These are phyloP conservation scores for Lipomyces yarrowii DNA, from an alignment of 1,139 yeast species.

Conservation along the genomic window DNA sequence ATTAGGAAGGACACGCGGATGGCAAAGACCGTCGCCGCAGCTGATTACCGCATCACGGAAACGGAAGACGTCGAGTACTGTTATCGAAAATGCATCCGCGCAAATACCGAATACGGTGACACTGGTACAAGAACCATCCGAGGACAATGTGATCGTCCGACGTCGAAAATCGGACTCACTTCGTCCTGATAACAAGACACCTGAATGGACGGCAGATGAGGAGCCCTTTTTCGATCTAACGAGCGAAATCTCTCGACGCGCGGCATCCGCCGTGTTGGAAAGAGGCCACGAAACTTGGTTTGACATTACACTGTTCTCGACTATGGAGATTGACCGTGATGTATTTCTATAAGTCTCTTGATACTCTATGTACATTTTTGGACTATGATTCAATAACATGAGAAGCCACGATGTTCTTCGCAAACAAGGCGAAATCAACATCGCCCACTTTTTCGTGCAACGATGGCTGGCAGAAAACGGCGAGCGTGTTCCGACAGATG, in stretches of 20 bases:
- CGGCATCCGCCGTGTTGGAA: conserved; percentile 5
- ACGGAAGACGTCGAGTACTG: neutral
- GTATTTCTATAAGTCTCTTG: neutral
- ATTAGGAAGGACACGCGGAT: neutral
- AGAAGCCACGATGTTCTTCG: conserved; percentile 15
- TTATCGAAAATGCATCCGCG: neutral
- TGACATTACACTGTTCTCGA: conserved; percentile 5
- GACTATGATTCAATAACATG: neutral
- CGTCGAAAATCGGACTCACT: neutral
- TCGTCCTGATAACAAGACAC: neutral
- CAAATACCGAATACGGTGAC: neutral
- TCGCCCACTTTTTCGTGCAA: conserved; percentile 53
- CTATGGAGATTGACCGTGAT: neutral
- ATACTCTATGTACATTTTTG: neutral
- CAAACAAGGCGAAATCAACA: conserved; percentile 52
- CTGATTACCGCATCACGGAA: neutral
- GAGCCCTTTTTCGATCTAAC: neutral
- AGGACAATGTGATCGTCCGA: neutral
- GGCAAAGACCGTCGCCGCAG: neutral
- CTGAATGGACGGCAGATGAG: neutral
- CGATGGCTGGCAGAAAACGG: conserved; percentile 67
- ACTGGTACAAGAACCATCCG: neutral
- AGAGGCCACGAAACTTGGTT: conserved; percentile 3
- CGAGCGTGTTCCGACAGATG: conserved; percentile 59
- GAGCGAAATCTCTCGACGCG: conserved; percentile 1